These are phyloP conservation scores for Pseudohalonectria lignicola DNA, from an alignment of 2,329 filamentous ascomycete species.

Conservation along the genomic window DNA sequence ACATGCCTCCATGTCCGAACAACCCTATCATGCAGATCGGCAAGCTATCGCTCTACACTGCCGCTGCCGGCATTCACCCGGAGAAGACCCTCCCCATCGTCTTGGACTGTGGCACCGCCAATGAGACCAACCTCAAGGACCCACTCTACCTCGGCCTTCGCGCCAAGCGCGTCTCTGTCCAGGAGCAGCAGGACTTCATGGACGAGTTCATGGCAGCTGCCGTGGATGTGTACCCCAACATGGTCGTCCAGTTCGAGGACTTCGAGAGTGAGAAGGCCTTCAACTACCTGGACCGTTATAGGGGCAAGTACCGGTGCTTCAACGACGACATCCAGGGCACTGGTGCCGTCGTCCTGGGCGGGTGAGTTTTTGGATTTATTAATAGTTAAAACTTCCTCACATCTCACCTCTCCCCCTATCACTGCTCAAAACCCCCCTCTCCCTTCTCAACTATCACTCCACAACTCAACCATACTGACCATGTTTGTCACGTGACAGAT, in stretches of 20 bases:
- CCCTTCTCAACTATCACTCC: conserved; percentile 1
- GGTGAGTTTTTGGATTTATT: too few species aligned
- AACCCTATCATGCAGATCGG: conserved; percentile 66
- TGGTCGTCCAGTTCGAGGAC: conserved; percentile 88
- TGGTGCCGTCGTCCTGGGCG: conserved; percentile 85
- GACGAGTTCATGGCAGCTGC: conserved; percentile 95
- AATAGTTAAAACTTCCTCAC: too few species aligned
- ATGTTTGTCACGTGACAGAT: conserved; percentile 52
- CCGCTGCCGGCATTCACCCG: conserved; percentile 88
- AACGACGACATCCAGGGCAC: conserved; percentile 98
- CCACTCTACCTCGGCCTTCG: conserved; percentile 84
- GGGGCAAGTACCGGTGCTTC: conserved; percentile 78
- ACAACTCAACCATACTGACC: conserved; percentile 1
- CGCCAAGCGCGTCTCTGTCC: conserved; percentile 64
- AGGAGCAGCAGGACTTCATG: conserved; percentile 82
- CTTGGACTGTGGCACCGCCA: conserved; percentile 55
- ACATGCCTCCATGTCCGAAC: too few species aligned
- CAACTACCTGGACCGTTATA: conserved; percentile 83
- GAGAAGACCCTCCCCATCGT: conserved; percentile 68
- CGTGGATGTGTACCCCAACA: conserved; percentile 57
- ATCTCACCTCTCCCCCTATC: conserved; percentile 16
- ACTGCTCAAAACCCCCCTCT: conserved; percentile 5
- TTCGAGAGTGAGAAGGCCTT: conserved; percentile 92
- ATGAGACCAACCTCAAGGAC: conserved; percentile 54
- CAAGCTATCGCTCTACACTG: conserved; percentile 91